Evolutionary conservation across 306 rosid species (phyloP).

Genomic region (Bauhinia variegata): DNA sequence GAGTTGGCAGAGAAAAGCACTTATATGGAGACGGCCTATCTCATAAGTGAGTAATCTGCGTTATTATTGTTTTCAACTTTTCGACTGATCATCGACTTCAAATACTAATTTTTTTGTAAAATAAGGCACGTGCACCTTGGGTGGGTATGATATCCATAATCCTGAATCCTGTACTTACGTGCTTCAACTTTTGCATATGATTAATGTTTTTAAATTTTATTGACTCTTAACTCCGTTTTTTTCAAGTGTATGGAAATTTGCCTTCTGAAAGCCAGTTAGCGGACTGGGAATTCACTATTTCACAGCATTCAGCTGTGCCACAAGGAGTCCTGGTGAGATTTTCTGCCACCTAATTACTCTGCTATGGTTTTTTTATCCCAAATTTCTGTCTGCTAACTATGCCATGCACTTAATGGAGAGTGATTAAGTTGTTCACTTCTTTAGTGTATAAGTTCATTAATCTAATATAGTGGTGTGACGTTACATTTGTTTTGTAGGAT

Average conservation of each 20-base stretch:
- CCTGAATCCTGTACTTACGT: conserved; percentile 4
- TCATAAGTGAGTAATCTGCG: conserved; percentile 60
- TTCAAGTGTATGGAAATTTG: conserved; percentile 85
- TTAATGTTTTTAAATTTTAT: conserved; percentile 4
- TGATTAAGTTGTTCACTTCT: conserved; percentile 4
- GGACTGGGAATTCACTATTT: conserved; percentile 80
- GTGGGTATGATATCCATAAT: neutral
- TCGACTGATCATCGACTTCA: too few species aligned
- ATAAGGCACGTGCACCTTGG: conserved; percentile 1
- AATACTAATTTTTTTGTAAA: conserved; percentile 4
- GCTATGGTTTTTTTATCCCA: conserved; percentile 10
- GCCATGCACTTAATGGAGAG: conserved; percentile 1
- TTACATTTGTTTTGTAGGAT: conserved; percentile 57
- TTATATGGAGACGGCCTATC: conserved; percentile 78
- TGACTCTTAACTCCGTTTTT: conserved; percentile 7
- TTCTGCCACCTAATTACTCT: conserved; percentile 20
- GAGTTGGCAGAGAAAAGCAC: conserved; percentile 86
- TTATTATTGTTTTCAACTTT: too few species aligned
- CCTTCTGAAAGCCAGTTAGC: conserved; percentile 71
- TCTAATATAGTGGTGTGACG: conserved; percentile 23
- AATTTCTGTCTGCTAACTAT: neutral
- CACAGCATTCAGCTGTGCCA: conserved; percentile 92
- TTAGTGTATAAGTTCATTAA: conserved; percentile 1
- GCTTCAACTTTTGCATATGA: neutral
- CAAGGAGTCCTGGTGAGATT: conserved; percentile 82